These are phyloP conservation scores for Ascochyta koolunga DNA, from an alignment of 2,329 filamentous ascomycete species.

Conservation along the genomic window DNA sequence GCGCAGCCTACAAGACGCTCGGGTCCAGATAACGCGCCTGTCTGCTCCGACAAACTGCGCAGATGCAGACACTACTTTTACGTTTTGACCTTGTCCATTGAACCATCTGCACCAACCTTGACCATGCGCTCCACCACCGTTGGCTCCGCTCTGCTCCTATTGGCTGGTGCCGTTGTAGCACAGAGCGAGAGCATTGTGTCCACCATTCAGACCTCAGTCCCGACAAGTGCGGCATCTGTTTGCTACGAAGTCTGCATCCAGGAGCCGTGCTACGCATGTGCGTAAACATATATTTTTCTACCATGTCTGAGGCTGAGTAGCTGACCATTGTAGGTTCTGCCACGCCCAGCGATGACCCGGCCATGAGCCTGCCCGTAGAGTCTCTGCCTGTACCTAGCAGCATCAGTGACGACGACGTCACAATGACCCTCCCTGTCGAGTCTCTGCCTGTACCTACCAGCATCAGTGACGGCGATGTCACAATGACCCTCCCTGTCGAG, in stretches of 20 bases:
- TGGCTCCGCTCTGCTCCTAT: conserved; percentile 33
- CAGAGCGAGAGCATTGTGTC: conserved; percentile 21
- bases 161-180: conserved; percentile 28
- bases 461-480: conserved; percentile 1
- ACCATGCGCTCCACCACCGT: conserved; percentile 34
- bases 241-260: conserved; percentile 37
- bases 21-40: not conserved
- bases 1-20: conserved; percentile 10
- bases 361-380: conserved; percentile 18
- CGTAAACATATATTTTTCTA: conserved; percentile 5
- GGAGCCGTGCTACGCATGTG: conserved; percentile 38
- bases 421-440: conserved; percentile 8
- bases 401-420: conserved; percentile 1
- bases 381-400: conserved; percentile 1
- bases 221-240: conserved; percentile 18
- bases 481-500: conserved; percentile 9
- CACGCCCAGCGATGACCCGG: conserved; percentile 9
- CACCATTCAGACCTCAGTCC: conserved; percentile 38
- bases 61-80: not conserved
- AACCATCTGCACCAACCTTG: not conserved
- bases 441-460: not conserved
- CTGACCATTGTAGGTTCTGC: conserved; percentile 12
- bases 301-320: not conserved
- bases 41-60: not conserved
- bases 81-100: not conserved